Percentiles rank a stretch among this genome's conserved stretches.
Evolutionary conservation across 2,329 filamentous ascomycete species (phyloP).

Genomic region (Anisogramma anomala): DNA sequence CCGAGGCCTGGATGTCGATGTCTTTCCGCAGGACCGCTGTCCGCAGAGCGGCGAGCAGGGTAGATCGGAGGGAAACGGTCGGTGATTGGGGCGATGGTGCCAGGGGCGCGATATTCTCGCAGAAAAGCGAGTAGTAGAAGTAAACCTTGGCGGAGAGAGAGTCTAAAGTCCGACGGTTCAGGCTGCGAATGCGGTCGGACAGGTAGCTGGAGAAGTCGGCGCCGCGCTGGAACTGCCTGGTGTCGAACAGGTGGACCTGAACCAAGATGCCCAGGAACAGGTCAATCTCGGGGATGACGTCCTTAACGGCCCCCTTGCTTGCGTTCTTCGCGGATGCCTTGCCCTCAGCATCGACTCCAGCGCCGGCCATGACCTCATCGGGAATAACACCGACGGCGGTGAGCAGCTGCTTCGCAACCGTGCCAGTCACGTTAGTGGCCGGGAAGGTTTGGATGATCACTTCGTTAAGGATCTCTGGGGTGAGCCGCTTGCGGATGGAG

Average conservation of each 20-base stretch:
- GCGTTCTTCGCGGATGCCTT: slow-evolving; percentile 42
- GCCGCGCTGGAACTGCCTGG: slow-evolving; percentile 68
- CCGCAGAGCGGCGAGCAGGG: slow-evolving; percentile 74
- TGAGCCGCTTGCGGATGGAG: slow-evolving; percentile 83
- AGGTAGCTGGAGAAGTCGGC: slow-evolving; percentile 75
- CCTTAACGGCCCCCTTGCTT: slow-evolving; percentile 53
- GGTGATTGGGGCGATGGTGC: slow-evolving; percentile 83
- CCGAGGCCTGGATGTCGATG: slow-evolving; percentile 89
- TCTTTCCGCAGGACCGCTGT: slow-evolving; percentile 97
- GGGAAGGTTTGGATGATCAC: slow-evolving; percentile 74
- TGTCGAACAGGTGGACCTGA: slow-evolving; percentile 82
- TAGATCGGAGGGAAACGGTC: slow-evolving; percentile 74
- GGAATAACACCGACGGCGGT: slow-evolving; percentile 54
- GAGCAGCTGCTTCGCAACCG: slow-evolving; percentile 58
- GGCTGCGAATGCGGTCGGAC: slow-evolving; percentile 70
- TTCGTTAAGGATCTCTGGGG: slow-evolving; percentile 67
- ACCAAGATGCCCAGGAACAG: slow-evolving; percentile 77
- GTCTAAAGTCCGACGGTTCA: slow-evolving; percentile 90
- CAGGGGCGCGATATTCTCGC: slow-evolving; percentile 77
- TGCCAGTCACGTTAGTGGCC: slow-evolving; percentile 45
- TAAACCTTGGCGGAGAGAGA: slow-evolving; percentile 90
- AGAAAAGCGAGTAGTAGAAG: slow-evolving; percentile 96
- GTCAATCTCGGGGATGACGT: slow-evolving; percentile 75
- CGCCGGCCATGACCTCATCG: slow-evolving; percentile 41
- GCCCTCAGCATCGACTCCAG: slow-evolving; percentile 59